Percentiles rank a stretch among this genome's conserved stretches.
Conservation (phyloP, 75 land plant species). For the Picea sitchensis region DNA sequence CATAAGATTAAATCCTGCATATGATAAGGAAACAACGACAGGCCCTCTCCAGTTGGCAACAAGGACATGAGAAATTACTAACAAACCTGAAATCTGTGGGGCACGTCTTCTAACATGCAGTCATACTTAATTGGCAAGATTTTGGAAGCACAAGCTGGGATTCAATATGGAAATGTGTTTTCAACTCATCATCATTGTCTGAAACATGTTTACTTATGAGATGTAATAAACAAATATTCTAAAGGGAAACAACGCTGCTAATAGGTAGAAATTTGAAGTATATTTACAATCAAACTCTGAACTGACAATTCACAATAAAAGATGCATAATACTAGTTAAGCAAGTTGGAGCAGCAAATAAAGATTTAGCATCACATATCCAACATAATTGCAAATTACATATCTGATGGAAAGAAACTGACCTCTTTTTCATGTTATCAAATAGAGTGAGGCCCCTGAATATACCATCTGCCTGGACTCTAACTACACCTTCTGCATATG, state of each 20-base stretch:
- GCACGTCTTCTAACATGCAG: neutral
- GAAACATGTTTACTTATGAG: neutral
- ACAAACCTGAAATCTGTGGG: neutral
- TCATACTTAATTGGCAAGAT: neutral
- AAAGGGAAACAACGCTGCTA: neutral
- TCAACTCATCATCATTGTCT: neutral
- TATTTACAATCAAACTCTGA: neutral
- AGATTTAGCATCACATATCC: neutral
- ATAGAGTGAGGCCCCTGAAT: conserved; percentile 75
- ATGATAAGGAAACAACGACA: neutral
- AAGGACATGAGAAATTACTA: neutral
- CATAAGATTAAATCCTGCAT: too few relatives aligned
- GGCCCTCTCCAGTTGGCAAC: neutral
- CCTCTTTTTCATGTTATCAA: conserved; percentile 80
- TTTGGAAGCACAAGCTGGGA: neutral
- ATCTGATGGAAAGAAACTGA: conserved; percentile 12
- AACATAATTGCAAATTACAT: neutral
- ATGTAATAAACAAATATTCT: neutral
- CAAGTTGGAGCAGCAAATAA: neutral
- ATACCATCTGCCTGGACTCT: conserved; percentile 90
- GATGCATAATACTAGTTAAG: too few relatives aligned
- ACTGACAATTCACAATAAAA: neutral
- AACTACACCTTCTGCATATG: conserved; percentile 80
- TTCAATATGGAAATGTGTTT: neutral
- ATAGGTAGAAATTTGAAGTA: neutral